These are phyloP conservation scores for Pseudonitzschia multistriata DNA, from an alignment of 108 stramenopile species.

Conservation along the genomic window DNA sequence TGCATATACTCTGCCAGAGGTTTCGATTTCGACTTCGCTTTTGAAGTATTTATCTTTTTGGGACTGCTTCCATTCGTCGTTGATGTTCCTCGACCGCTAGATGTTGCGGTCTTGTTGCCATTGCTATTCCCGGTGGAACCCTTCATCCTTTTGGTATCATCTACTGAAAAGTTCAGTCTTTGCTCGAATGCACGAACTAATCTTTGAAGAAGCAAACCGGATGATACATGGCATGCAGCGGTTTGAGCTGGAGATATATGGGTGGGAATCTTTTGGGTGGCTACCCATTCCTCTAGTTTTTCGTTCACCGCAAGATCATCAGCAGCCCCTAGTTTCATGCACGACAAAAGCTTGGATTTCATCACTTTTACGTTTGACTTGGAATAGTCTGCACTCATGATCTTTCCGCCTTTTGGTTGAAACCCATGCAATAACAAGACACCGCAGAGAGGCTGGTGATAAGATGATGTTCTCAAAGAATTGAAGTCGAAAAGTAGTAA, in stretches of 20 bases:
- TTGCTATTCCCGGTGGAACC: background rate
- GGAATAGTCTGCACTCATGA: constrained; percentile 1
- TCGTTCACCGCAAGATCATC: constrained; percentile 11
- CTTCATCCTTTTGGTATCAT: background rate
- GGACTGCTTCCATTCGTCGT: background rate
- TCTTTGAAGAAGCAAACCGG: constrained; percentile 11
- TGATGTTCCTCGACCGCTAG: background rate
- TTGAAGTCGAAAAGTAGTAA: too few relatives aligned
- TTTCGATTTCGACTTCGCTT: background rate
- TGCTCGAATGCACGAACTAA: constrained; percentile 14
- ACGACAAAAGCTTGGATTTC: background rate
- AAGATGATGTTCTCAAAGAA: too few relatives aligned
- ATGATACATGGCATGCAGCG: background rate
- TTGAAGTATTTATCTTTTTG: background rate
- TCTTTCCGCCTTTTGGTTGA: background rate
- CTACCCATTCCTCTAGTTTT: constrained; percentile 14
- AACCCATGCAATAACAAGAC: background rate
- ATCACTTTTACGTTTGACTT: background rate
- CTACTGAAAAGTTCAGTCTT: background rate
- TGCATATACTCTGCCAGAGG: constrained; percentile 4
- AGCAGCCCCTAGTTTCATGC: constrained; percentile 3
- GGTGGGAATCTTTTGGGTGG: background rate
- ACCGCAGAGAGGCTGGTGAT: too few relatives aligned
- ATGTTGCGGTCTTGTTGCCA: background rate
- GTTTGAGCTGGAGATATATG: background rate